Percentiles rank a stretch among this genome's conserved stretches.
Conservation (phyloP, 1,284 basidiomycete species). For the Sanghuangporus sanghuang region DNA sequence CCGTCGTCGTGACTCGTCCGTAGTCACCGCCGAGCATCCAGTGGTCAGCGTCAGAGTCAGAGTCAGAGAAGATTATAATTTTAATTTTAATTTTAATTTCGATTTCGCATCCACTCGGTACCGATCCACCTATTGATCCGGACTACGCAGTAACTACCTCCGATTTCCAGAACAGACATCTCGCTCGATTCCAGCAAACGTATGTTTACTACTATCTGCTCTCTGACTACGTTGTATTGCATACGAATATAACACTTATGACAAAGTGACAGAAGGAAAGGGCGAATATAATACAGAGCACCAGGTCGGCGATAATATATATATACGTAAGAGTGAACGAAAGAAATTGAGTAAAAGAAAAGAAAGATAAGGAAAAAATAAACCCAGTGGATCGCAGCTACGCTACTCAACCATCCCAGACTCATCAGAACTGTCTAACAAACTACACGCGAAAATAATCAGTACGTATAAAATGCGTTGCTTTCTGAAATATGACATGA, state of each 20-base stretch:
- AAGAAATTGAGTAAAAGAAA: neutral
- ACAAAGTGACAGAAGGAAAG: neutral
- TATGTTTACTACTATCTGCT: no score
- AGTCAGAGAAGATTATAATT: no score
- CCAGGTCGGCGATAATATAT: neutral
- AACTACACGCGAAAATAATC: neutral
- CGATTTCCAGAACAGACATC: no score
- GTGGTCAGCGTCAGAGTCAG: neutral
- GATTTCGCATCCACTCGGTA: neutral
- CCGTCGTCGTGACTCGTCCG: no score
- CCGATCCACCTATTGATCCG: neutral
- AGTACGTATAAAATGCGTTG: no score
- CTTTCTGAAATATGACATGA: neutral
- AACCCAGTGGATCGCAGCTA: neutral
- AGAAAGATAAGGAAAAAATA: neutral
- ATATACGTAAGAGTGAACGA: neutral
- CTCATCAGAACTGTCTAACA: conserved; percentile 15
- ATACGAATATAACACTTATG: neutral
- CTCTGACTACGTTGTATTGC: no score
- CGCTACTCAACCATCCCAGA: conserved; percentile 11
- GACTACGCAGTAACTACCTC: neutral
- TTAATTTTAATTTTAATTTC: no score
- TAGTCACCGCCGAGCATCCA: no score
- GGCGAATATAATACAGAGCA: neutral
- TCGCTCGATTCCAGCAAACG: no score